phyloP scores from a whole-genome alignment of 257 asterid species.

The Handroanthus guayacan region DNA sequence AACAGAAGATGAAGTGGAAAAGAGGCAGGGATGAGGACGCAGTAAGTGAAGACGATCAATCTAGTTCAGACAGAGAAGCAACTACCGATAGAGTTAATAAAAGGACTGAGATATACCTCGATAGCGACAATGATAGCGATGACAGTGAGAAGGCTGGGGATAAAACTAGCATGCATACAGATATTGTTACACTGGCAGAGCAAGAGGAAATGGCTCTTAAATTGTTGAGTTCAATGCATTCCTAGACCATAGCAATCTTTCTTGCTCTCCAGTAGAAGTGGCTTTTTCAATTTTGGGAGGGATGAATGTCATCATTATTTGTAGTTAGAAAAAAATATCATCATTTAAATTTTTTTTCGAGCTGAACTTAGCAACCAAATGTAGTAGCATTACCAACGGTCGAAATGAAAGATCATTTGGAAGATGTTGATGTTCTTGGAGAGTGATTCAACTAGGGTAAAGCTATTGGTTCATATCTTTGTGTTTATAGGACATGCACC shows the following conservation, averaged over 20 bases:
- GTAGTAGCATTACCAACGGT: too few relatives aligned
- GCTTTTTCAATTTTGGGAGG: background rate
- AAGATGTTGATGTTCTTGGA: too few relatives aligned
- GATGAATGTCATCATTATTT: too few relatives aligned
- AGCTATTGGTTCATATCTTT: too few relatives aligned
- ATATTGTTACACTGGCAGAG: constrained; percentile 71
- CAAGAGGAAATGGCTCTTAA: constrained; percentile 92
- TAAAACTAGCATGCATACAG: constrained; percentile 30
- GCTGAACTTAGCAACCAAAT: too few relatives aligned
- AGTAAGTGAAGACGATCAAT: constrained; percentile 45
- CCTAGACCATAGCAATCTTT: constrained; percentile 41
- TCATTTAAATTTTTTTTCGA: too few relatives aligned
- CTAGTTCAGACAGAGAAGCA: constrained; percentile 53
- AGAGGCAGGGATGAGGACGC: constrained; percentile 53
- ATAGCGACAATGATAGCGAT: constrained; percentile 64
- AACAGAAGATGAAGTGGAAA: constrained; percentile 76
- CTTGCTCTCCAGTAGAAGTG: too few relatives aligned
- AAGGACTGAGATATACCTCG: constrained; percentile 64
- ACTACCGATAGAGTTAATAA: constrained; percentile 41
- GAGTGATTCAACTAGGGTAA: too few relatives aligned
- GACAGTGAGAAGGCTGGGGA: constrained; percentile 35
- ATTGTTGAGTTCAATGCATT: constrained; percentile 79
- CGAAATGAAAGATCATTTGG: too few relatives aligned
- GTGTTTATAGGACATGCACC: too few relatives aligned
- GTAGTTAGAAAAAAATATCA: too few relatives aligned